Conservation (phyloP, 768 basidiomycete species). For the Podaxis pistillaris region DNA sequence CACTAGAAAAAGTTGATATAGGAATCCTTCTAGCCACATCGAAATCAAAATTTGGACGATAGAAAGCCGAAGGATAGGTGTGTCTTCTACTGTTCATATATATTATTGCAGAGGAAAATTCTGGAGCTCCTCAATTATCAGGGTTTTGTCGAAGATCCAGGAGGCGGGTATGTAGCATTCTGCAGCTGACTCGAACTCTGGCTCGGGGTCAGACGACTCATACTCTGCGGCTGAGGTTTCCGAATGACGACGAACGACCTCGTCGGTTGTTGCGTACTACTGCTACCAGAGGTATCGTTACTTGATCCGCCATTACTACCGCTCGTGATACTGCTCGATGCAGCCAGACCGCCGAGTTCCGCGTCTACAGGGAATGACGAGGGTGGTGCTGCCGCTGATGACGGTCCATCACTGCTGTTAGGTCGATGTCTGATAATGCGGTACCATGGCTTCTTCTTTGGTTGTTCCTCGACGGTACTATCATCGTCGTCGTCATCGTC, state of each 20-base stretch:
- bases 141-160: neutral
- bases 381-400: constrained; percentile 19
- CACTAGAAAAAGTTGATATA: neutral
- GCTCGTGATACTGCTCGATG: constrained; percentile 23
- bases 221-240: constrained; percentile 44
- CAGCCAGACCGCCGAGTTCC: constrained; percentile 32
- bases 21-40: neutral
- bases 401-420: constrained; percentile 52
- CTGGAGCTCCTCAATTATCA: neutral
- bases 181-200: constrained; percentile 8
- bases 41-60: neutral
- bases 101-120: neutral
- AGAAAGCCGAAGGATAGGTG: neutral
- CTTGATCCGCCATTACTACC: neutral
- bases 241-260: constrained; percentile 72
- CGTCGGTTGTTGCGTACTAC: constrained; percentile 28
- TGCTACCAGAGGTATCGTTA: constrained; percentile 13
- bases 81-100: neutral
- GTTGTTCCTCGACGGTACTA: constrained; percentile 37
- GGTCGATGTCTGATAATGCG: constrained; percentile 57
- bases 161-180: constrained; percentile 5
- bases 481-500: constrained; percentile 35
- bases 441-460: constrained; percentile 68
- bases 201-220: constrained; percentile 32
- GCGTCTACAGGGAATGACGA: constrained; percentile 28